Conservation (phyloP, 257 asterid species). For the Rhazya stricta region DNA sequence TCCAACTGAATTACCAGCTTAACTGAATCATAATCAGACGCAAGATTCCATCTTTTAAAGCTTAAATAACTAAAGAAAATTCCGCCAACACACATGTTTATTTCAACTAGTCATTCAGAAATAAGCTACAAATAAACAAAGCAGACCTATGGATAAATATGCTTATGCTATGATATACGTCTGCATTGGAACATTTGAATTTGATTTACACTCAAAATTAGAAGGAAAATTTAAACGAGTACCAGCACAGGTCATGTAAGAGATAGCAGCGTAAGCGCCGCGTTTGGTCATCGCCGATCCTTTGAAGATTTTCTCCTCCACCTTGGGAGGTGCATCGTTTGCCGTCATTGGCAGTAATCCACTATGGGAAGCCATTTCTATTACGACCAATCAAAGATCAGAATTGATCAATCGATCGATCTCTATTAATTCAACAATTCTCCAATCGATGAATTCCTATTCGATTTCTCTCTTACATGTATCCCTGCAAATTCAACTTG, state of each 20-base stretch:
- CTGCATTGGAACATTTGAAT: no score
- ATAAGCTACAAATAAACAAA: not conserved
- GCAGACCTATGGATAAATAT: not conserved
- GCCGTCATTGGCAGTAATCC: constrained; percentile 57
- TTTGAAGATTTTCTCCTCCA: constrained; percentile 80
- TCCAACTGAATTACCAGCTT: not conserved
- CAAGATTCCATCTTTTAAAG: not conserved
- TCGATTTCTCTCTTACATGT: not conserved
- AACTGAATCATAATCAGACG: not conserved
- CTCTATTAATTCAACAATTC: not conserved
- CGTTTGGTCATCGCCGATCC: constrained; percentile 93
- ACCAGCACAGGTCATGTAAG: constrained; percentile 97
- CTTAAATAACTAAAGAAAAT: no score
- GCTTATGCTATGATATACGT: not conserved
- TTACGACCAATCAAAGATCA: not conserved
- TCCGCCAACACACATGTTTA: not conserved
- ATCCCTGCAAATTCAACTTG: not conserved
- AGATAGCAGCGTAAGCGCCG: constrained; percentile 86
- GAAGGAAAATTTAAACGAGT: constrained; percentile 6
- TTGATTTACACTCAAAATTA: no score
- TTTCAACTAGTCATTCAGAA: not conserved
- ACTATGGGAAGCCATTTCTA: constrained; percentile 30
- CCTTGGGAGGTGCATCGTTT: constrained; percentile 47
- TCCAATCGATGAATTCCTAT: not conserved
- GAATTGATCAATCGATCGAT: not conserved